Percentiles rank a stretch among this genome's conserved stretches.
Evolutionary conservation across 345 rosid genomes (phyloP).

Genomic region (Lumnitzera racemosa): DNA sequence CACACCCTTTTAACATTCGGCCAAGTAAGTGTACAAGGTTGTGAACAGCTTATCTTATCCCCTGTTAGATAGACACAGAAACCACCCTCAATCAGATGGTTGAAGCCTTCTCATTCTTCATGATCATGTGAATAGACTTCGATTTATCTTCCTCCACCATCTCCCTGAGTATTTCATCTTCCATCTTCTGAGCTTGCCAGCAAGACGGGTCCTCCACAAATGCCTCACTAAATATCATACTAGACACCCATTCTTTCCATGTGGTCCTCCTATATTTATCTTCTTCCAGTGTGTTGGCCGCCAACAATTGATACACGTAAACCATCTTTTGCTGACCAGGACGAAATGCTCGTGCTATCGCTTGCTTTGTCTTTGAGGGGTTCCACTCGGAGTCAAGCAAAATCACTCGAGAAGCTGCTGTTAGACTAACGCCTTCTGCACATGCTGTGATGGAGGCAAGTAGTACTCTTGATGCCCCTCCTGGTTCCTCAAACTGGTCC

Average conservation of each 20-base stretch:
- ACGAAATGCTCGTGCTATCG: constrained; percentile 83
- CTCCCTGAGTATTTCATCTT: constrained; percentile 79
- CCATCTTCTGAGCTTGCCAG: constrained; percentile 90
- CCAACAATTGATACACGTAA: constrained; percentile 83
- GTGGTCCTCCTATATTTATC: constrained; percentile 87
- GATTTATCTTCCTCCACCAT: constrained; percentile 74
- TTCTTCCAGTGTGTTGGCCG: constrained; percentile 74
- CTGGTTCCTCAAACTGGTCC: constrained; percentile 73
- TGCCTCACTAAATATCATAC: constrained; percentile 93
- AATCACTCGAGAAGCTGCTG: constrained; percentile 93
- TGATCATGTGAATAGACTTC: constrained; percentile 89
- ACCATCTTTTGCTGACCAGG: constrained; percentile 92
- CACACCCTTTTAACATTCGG: too few relatives aligned
- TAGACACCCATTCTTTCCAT: constrained; percentile 97
- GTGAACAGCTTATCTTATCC: too few relatives aligned
- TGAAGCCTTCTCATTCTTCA: constrained; percentile 96
- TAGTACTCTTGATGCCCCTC: constrained; percentile 50
- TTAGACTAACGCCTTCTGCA: constrained; percentile 91
- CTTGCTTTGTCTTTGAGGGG: constrained; percentile 95
- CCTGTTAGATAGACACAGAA: background rate
- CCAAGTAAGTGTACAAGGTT: too few relatives aligned
- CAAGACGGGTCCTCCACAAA: constrained; percentile 83
- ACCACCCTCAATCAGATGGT: constrained; percentile 34
- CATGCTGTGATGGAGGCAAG: constrained; percentile 92
- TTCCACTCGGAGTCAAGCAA: constrained; percentile 83